Percentiles rank a stretch among this genome's conserved stretches.
Conservation (phyloP, 768 basidiomycete genomes). For the Suillus placidus region DNA sequence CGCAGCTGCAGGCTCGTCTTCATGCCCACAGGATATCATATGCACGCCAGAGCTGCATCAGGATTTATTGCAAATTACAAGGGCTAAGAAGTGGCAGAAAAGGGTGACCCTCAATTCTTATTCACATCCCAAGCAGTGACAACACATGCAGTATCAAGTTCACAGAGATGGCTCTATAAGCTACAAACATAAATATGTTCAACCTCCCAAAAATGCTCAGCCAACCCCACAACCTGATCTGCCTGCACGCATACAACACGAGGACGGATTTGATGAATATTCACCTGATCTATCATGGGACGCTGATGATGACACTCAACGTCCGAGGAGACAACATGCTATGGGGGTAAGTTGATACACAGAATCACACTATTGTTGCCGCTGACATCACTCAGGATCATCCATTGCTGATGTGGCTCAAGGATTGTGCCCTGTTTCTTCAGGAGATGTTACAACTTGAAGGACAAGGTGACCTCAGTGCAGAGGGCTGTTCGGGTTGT, state of each 20-base stretch:
- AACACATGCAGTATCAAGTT: not conserved
- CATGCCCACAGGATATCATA: not conserved
- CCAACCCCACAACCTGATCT: not conserved
- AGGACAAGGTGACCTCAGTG: constrained; percentile 2
- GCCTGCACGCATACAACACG: too few species aligned
- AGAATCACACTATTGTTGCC: not conserved
- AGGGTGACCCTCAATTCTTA: not conserved
- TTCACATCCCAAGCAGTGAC: not conserved
- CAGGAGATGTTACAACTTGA: constrained; percentile 11
- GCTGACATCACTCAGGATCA: constrained; percentile 4
- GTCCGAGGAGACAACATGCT: not conserved
- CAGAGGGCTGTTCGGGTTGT: not conserved
- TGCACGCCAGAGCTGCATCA: too few species aligned
- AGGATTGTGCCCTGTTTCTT: constrained; percentile 6
- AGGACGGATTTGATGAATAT: too few species aligned
- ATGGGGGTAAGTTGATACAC: not conserved
- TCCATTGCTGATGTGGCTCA: constrained; percentile 6
- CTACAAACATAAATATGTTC: not conserved
- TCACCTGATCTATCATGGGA: not conserved
- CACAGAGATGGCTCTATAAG: not conserved
- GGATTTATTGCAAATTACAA: not conserved
- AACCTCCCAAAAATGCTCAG: not conserved
- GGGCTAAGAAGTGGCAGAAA: not conserved
- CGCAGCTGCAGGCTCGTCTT: not conserved
- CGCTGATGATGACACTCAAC: not conserved